Conservation (phyloP, 2,329 filamentous ascomycete genomes). For the Calonectria ilicicola region DNA sequence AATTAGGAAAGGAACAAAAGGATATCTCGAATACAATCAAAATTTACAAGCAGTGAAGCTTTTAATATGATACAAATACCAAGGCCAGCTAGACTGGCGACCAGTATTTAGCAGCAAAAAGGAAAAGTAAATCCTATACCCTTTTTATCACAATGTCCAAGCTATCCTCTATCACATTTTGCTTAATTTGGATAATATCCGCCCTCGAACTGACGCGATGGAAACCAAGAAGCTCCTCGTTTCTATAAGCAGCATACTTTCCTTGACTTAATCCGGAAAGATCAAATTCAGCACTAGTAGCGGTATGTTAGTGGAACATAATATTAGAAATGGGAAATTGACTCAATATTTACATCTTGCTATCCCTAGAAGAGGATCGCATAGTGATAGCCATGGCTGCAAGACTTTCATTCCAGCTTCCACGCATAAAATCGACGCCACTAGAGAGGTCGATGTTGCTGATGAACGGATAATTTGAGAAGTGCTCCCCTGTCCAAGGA, state of each 20-base stretch:
- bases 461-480: background rate
- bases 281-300: background rate
- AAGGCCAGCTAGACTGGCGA: too few species aligned
- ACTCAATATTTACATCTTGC: background rate
- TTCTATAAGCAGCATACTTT: background rate
- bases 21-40: too few species aligned
- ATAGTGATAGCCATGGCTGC: background rate
- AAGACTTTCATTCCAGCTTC: background rate
- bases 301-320: background rate
- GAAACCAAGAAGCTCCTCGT: background rate
- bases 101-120: too few species aligned
- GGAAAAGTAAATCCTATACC: background rate
- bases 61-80: too few species aligned
- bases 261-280: background rate
- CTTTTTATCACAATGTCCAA: background rate
- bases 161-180: background rate
- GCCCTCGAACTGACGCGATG: background rate
- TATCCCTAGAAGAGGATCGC: background rate
- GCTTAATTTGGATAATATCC: background rate
- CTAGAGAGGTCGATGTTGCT: background rate
- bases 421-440: background rate
- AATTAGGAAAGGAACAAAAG: too few species aligned
- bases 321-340: background rate
- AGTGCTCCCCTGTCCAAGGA: background rate
- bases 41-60: too few species aligned